Evolutionary conservation across 2,329 filamentous ascomycete species (phyloP).

Genomic region (Elsinoe necatrix): DNA sequence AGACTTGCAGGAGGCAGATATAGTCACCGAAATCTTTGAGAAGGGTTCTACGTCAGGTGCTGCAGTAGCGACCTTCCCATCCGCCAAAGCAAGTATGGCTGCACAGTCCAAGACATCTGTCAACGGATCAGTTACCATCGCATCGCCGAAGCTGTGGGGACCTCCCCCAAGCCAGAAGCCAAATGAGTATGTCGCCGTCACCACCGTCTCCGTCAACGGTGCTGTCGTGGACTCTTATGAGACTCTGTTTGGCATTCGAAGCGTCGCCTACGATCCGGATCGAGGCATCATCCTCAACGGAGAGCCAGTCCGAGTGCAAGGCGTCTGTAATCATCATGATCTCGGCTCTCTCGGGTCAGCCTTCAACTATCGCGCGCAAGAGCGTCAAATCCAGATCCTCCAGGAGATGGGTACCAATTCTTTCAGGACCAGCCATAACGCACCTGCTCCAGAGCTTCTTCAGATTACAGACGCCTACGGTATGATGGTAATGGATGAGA

Average conservation of each 20-base stretch:
- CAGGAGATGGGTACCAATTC: slow-evolving; percentile 44
- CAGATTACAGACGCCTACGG: slow-evolving; percentile 44
- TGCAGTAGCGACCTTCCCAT: slow-evolving; percentile 26
- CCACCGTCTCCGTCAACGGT: slow-evolving; percentile 29
- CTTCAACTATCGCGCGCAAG: slow-evolving; percentile 42
- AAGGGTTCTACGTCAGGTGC: slow-evolving; percentile 29
- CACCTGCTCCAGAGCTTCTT: slow-evolving; percentile 44
- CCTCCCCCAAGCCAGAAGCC: slow-evolving; percentile 40
- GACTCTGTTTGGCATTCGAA: slow-evolving; percentile 44
- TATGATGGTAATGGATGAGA: slow-evolving; percentile 46
- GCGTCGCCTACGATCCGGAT: slow-evolving; percentile 33
- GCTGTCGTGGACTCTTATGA: slow-evolving; percentile 38
- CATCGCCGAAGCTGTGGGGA: slow-evolving; percentile 42
- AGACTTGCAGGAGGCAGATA: slow-evolving; percentile 28
- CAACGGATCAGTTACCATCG: slow-evolving; percentile 31
- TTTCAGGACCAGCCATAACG: slow-evolving; percentile 46
- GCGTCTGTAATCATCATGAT: slow-evolving; percentile 46
- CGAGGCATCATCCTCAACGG: slow-evolving; percentile 43
- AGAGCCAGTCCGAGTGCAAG: slow-evolving; percentile 37
- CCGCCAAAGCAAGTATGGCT: slow-evolving; percentile 25
- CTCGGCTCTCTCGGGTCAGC: slow-evolving; percentile 44
- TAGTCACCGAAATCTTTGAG: slow-evolving; percentile 36
- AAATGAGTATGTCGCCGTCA: slow-evolving; percentile 42
- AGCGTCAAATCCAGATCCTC: slow-evolving; percentile 44
- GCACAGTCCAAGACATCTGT: slow-evolving; percentile 28